A percentile compares a stretch with the other conserved stretches of the same genome.
These are phyloP conservation scores for Amanita subjunquillea DNA, from an alignment of 768 basidiomycete species.

Conservation along the genomic window DNA sequence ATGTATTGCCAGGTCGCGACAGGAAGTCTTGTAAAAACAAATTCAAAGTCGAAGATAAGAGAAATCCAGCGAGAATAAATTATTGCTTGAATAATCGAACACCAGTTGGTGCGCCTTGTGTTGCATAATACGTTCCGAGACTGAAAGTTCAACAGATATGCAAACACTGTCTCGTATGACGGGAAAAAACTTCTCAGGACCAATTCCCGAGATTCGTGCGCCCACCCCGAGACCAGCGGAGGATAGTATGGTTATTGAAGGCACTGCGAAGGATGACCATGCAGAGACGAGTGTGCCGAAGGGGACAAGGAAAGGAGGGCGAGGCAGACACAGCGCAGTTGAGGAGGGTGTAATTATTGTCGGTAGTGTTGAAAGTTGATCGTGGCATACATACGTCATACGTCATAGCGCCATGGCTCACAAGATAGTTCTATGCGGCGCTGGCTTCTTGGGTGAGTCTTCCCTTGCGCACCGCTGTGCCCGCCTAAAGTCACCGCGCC, in stretches of 20 bases:
- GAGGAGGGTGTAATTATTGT: conserved; percentile 28
- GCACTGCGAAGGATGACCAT: conserved; percentile 7
- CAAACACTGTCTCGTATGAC: conserved; percentile 68
- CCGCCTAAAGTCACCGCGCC: neutral
- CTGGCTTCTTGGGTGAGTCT: conserved; percentile 48
- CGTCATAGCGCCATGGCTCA: conserved; percentile 2
- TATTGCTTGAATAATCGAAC: conserved; percentile 63
- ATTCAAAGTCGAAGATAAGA: conserved; percentile 84
- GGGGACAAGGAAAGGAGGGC: conserved; percentile 18
- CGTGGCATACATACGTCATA: neutral
- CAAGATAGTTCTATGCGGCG: conserved; percentile 43
- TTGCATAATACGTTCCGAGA: neutral
- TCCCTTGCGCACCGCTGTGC: neutral
- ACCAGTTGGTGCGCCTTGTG: conserved; percentile 55
- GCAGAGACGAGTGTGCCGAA: conserved; percentile 10
- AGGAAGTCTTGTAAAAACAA: conserved; percentile 89
- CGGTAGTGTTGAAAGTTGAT: conserved; percentile 13
- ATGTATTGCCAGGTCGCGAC: conserved; percentile 75
- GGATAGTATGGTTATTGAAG: conserved; percentile 7
- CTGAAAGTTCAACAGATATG: conserved; percentile 41
- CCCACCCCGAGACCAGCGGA: conserved; percentile 22
- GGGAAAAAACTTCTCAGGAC: conserved; percentile 79
- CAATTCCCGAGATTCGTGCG: conserved; percentile 54
- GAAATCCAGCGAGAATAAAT: conserved; percentile 67
- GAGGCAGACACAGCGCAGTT: conserved; percentile 8